Conservation (phyloP, 2,329 filamentous ascomycete species). For the Cercospora berteroae region DNA sequence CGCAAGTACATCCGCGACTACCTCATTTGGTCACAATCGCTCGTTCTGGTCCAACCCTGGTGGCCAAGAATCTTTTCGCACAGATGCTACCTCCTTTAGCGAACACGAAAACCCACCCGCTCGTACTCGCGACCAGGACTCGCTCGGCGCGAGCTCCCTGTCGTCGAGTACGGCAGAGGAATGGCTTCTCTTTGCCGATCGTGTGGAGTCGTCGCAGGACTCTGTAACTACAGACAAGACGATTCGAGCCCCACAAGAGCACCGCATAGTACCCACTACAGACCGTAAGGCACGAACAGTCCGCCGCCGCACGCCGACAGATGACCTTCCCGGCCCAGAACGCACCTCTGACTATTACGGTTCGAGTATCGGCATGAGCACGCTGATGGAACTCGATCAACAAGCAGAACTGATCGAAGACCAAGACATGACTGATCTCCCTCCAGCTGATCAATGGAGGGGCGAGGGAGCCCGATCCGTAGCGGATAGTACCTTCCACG, state of each 20-base stretch:
- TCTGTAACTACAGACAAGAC: conserved; percentile 6
- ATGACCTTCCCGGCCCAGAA: not conserved
- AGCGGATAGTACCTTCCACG: too few relatives aligned
- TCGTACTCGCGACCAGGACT: not conserved
- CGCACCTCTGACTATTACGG: not conserved
- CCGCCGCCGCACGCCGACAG: not conserved
- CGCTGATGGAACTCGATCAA: not conserved
- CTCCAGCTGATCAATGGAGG: not conserved
- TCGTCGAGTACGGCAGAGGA: conserved; percentile 7
- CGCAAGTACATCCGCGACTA: conserved; percentile 12
- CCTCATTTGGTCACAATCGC: conserved; percentile 13
- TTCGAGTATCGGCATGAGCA: not conserved
- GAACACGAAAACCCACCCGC: conserved; percentile 2
- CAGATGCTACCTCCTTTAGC: conserved; percentile 21
- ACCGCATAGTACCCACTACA: not conserved
- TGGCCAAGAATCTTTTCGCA: conserved; percentile 12
- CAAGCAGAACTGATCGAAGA: not conserved
- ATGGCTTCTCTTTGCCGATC: not conserved
- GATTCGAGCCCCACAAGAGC: not conserved
- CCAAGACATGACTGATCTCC: not conserved
- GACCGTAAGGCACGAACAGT: not conserved
- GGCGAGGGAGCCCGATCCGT: not conserved
- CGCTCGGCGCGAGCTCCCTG: conserved; percentile 11
- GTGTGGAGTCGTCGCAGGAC: conserved; percentile 12
- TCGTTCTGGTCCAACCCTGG: conserved; percentile 15